Percentiles rank a stretch among this genome's conserved stretches.
Conservation (phyloP, 768 basidiomycete genomes). For the Steccherinum ochraceum region DNA sequence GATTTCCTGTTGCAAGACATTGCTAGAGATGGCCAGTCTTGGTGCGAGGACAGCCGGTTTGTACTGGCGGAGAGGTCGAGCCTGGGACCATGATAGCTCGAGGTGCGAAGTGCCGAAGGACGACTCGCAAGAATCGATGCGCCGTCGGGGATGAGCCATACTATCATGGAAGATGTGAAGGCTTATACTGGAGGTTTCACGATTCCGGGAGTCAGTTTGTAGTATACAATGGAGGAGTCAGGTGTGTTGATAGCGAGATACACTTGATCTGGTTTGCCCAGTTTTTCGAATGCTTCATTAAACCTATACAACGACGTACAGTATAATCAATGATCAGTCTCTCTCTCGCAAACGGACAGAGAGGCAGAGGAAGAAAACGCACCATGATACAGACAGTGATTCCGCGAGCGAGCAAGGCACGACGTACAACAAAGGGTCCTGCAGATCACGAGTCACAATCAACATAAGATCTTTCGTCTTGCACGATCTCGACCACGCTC, state of each 20-base stretch:
- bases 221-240: conserved; percentile 81
- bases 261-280: conserved; percentile 43
- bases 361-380: conserved; percentile 9
- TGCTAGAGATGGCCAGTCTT: too few relatives aligned
- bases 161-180: too few relatives aligned
- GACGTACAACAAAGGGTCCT: conserved; percentile 44
- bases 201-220: conserved; percentile 73
- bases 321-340: background rate
- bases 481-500: conserved; percentile 1
- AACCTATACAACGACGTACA: conserved; percentile 35
- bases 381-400: conserved; percentile 59
- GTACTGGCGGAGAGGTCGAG: too few relatives aligned
- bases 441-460: conserved; percentile 2
- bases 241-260: conserved; percentile 69
- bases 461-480: too few relatives aligned
- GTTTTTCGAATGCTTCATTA: conserved; percentile 44
- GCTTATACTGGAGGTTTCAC: conserved; percentile 61
- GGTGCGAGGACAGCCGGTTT: too few relatives aligned
- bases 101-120: too few relatives aligned
- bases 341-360: background rate
- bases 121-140: too few relatives aligned
- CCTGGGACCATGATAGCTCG: too few relatives aligned
- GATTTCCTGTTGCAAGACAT: too few relatives aligned
- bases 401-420: conserved; percentile 69
- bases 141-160: too few relatives aligned